Evolutionary conservation across 495 filamentous ascomycete species (phyloP), one percentile per base, ranked within the genome.

Genomic region (Aspergillus campestris): DNA sequence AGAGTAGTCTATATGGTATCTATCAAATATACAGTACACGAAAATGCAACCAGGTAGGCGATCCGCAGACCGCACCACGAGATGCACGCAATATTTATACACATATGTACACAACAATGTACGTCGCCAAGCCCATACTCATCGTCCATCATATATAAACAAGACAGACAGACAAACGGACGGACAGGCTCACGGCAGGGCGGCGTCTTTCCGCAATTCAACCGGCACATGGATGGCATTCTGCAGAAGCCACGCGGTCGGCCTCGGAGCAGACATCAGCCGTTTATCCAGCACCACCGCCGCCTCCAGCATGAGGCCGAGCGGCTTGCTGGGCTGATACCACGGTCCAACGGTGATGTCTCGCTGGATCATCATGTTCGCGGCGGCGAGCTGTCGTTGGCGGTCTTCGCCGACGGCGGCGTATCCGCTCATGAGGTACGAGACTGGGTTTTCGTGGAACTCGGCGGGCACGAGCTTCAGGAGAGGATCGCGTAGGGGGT

Each of bases 291-390:
- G 15, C 31, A 37, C 15, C 15, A 46, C 33, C 33, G 53, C 64
- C 8, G 56, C 58, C 39, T 58, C 62, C 35, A 73, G 47, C 67
- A 71, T 69, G 28, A 60, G 47, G 3, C 33, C 31, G 10, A 71
- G 31, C 7, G 58, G 33, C 14, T 51, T 30, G 6, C 35, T 12
- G 7, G 65, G 61, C 6, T 42, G 29, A 37, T 59, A 63, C 27
- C 13, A 47, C 11, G 40, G 30, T 3, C 55, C 61, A 1, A 50
- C 32, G 1, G 51, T 12, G 8, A 64, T 55, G 40, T 73, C 69
- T 34, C 53, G 65, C 1, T 52, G 11, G 28, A 64, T 24, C 28
- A 70, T 43, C 13, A 28, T 42, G 8, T 41, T 40, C n/a, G 59
- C 63, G n/a, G 67, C 40, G 4, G 39, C 51, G 1, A 55, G 37